Evolutionary conservation across 345 rosid genomes (phyloP).

Genomic region (Capsella bursapastoris): DNA sequence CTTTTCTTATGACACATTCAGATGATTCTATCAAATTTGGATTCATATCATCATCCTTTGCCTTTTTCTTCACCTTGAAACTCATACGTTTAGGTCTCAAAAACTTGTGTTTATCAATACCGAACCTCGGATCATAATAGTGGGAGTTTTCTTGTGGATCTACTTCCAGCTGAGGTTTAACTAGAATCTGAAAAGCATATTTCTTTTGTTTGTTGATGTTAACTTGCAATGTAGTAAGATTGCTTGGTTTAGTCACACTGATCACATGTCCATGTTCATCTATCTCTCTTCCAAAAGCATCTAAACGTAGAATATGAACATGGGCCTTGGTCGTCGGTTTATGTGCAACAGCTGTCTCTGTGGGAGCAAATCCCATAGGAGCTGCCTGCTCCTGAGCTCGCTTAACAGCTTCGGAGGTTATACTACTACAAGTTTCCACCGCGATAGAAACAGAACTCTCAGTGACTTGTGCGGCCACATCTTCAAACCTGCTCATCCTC

Average conservation of each 20-base stretch:
- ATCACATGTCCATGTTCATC: conserved; percentile 66
- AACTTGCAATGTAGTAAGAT: conserved; percentile 90
- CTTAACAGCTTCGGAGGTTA: conserved; percentile 66
- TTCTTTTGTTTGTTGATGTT: conserved; percentile 92
- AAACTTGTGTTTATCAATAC: conserved; percentile 74
- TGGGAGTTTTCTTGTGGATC: conserved; percentile 60
- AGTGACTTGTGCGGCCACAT: not conserved
- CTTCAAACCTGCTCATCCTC: not conserved
- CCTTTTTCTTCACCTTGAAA: conserved; percentile 88
- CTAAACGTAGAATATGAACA: conserved; percentile 82
- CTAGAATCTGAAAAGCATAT: conserved; percentile 83
- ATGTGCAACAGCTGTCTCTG: conserved; percentile 60
- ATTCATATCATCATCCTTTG: conserved; percentile 70
- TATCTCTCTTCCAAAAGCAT: not conserved
- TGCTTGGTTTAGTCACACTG: conserved; percentile 74
- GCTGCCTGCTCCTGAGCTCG: conserved; percentile 88
- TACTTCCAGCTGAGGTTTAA: conserved; percentile 68
- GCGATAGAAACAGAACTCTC: not conserved
- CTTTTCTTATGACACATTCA: conserved; percentile 67
- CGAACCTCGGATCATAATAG: conserved; percentile 70
- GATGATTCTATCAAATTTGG: conserved; percentile 87
- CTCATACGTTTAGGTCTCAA: conserved; percentile 82
- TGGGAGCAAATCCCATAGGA: conserved; percentile 57
- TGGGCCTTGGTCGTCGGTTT: conserved; percentile 81
- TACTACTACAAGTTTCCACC: not conserved